These are phyloP conservation scores for Eucalyptus grandis DNA, from an alignment of 345 rosid genomes.

Conservation along the genomic window DNA sequence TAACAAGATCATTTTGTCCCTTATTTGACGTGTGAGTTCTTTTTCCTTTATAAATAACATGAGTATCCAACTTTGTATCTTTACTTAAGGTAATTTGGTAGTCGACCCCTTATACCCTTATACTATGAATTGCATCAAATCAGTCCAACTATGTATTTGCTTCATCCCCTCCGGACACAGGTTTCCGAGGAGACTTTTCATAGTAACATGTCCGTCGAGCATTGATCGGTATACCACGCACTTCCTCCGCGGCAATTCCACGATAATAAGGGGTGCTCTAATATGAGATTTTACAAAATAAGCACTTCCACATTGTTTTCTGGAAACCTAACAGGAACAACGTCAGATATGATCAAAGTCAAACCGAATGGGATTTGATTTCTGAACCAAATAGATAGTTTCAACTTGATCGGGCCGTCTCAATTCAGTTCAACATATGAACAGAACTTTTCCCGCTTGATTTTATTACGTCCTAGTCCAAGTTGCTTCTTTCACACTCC, in stretches of 20 bases:
- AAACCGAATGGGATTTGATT: background rate
- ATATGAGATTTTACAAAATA: background rate
- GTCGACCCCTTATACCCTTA: background rate
- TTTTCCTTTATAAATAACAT: background rate
- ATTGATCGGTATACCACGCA: fast-evolving
- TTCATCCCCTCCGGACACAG: background rate
- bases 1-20: background rate
- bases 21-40: background rate
- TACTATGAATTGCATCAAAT: background rate
- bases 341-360: fast-evolving
- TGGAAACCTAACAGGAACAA: too few relatives aligned
- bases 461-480: fast-evolving
- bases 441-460: fast-evolving
- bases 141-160: background rate
- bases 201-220: background rate
- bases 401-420: background rate
- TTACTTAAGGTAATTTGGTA: background rate
- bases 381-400: background rate
- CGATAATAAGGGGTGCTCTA: background rate
- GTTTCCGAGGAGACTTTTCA: background rate
- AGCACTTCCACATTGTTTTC: background rate
- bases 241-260: background rate
- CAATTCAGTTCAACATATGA: background rate
- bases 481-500: background rate
- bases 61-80: background rate